Conservation (phyloP, 2,329 filamentous ascomycete species). For the Byssothecium circinans region DNA sequence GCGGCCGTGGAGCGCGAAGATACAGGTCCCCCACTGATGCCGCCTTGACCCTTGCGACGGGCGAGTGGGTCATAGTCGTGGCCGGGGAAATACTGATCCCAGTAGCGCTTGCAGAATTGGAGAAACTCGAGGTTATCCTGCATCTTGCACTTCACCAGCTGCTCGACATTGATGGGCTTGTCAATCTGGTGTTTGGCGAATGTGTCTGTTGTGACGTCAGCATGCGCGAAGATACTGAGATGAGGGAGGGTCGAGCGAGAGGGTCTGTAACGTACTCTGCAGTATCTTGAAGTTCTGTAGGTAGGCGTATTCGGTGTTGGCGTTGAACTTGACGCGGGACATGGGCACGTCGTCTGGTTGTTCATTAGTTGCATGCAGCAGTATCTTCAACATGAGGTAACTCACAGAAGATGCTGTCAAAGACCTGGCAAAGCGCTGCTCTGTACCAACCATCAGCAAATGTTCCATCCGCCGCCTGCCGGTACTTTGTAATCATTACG, state of each 20-base stretch:
- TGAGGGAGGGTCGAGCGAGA: neutral
- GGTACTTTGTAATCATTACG: too few species aligned
- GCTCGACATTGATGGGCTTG: constrained; percentile 84
- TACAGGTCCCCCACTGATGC: constrained; percentile 52
- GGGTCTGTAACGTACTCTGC: constrained; percentile 69
- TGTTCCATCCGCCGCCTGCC: constrained; percentile 11
- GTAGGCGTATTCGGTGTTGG: constrained; percentile 95
- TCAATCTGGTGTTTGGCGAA: constrained; percentile 88
- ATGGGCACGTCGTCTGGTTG: constrained; percentile 80
- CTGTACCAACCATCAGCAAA: constrained; percentile 52
- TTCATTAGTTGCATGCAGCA: neutral
- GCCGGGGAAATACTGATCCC: constrained; percentile 97
- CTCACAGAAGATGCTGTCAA: constrained; percentile 92
- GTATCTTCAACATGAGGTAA: constrained; percentile 5
- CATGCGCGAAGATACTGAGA: constrained; percentile 8
- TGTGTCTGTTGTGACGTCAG: constrained; percentile 59
- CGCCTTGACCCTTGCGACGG: constrained; percentile 76
- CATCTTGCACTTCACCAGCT: constrained; percentile 98
- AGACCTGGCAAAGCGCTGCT: constrained; percentile 93
- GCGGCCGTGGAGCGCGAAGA: constrained; percentile 55
- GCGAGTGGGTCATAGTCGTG: constrained; percentile 92
- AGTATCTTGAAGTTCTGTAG: constrained; percentile 98
- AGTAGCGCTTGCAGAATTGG: constrained; percentile 95
- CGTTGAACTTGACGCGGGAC: constrained; percentile 96
- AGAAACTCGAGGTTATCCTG: constrained; percentile 99